Conservation (phyloP, 23 red algal species). For the Porphyridium purpureum region DNA sequence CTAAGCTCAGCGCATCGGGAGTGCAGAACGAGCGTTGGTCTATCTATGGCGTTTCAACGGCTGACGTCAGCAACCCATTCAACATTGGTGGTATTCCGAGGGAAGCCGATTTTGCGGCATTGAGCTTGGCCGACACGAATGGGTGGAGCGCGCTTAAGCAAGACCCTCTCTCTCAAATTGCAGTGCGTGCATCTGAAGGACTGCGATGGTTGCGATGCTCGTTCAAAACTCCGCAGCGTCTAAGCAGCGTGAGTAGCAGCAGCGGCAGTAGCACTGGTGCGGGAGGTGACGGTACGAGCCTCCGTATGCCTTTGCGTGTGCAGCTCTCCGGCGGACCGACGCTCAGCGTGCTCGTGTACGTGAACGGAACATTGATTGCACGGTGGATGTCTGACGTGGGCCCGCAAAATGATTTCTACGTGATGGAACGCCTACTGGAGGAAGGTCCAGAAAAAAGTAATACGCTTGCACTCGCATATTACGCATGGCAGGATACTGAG, state of each 20-base stretch:
- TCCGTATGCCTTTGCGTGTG: slow-evolving; percentile 35
- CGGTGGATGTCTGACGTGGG: slow-evolving; percentile 52
- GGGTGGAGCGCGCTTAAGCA: slow-evolving; percentile 2
- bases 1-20: slow-evolving; percentile 18
- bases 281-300: slow-evolving; percentile 1
- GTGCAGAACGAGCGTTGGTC: slow-evolving; percentile 28
- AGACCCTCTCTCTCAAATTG: slow-evolving; percentile 1
- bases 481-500: slow-evolving; percentile 8
- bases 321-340: slow-evolving; percentile 16
- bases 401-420: slow-evolving; percentile 73
- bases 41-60: slow-evolving; percentile 43
- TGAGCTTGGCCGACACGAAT: background rate
- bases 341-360: slow-evolving; percentile 33
- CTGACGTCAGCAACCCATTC: slow-evolving; percentile 51
- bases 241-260: too few relatives aligned
- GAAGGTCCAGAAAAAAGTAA: slow-evolving; percentile 52
- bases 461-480: slow-evolving; percentile 37
- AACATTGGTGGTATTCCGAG: slow-evolving; percentile 56
- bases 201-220: slow-evolving; percentile 31
- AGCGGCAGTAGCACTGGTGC: background rate
- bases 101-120: slow-evolving; percentile 26
- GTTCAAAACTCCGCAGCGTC: slow-evolving; percentile 40
- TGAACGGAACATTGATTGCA: slow-evolving; percentile 58
- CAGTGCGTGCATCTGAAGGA: slow-evolving; percentile 14
- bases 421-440: slow-evolving; percentile 49